These are phyloP conservation scores for Akanthomyces dipterigenus DNA, from an alignment of 2,329 filamentous ascomycete genomes.

Conservation along the genomic window DNA sequence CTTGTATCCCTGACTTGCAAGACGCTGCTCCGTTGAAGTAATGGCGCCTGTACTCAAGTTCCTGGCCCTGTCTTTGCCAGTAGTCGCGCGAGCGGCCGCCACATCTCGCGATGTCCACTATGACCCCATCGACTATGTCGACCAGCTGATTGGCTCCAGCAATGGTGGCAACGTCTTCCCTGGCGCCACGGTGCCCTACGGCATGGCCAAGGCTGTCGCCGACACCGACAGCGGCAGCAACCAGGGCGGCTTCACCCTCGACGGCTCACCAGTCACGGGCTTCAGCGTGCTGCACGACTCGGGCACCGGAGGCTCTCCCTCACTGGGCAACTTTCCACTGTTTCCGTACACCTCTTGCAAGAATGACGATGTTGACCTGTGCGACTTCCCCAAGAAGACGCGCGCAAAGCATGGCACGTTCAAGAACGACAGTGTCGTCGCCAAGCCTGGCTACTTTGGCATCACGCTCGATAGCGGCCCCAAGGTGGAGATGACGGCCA, in stretches of 20 bases:
- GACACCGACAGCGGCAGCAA: slow-evolving; percentile 48
- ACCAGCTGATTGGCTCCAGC: slow-evolving; percentile 35
- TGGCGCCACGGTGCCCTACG: slow-evolving; percentile 37
- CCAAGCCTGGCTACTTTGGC: slow-evolving; percentile 59
- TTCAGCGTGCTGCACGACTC: slow-evolving; percentile 55
- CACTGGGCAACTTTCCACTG: slow-evolving; percentile 66
- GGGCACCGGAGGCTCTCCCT: slow-evolving; percentile 51
- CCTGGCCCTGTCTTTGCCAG: neutral
- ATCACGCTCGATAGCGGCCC: slow-evolving; percentile 53
- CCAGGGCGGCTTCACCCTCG: slow-evolving; percentile 51
- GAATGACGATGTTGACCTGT: slow-evolving; percentile 54
- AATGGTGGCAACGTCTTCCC: slow-evolving; percentile 38
- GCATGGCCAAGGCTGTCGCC: slow-evolving; percentile 51
- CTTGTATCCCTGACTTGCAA: neutral
- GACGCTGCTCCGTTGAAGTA: neutral
- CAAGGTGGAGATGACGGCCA: slow-evolving; percentile 59
- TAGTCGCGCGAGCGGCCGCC: neutral
- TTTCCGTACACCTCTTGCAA: slow-evolving; percentile 60
- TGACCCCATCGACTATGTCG: slow-evolving; percentile 24
- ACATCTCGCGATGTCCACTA: slow-evolving; percentile 19
- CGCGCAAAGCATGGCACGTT: slow-evolving; percentile 37
- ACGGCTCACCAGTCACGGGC: slow-evolving; percentile 42
- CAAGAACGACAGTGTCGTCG: slow-evolving; percentile 43
- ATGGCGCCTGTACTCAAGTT: slow-evolving; percentile 3
- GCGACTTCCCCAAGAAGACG: slow-evolving; percentile 48